Evolutionary conservation across 768 basidiomycete genomes (phyloP).

Genomic region (Imleria badia): DNA sequence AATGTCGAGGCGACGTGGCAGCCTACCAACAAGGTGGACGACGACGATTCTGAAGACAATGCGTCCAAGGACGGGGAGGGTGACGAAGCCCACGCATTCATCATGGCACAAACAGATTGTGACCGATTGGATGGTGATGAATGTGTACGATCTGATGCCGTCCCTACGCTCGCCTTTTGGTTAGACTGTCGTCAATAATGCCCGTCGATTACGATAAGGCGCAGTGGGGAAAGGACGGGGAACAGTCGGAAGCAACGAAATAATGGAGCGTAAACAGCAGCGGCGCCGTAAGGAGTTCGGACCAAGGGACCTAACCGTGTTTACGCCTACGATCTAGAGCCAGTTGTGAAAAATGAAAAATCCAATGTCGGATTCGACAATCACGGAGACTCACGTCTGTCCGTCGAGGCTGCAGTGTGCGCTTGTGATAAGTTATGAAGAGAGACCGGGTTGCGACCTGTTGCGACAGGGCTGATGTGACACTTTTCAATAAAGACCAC

Average conservation of each 20-base stretch:
- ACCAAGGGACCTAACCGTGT: background rate
- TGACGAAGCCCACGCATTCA: conserved; percentile 6
- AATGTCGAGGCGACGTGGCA: conserved; percentile 16
- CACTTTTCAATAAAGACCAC: background rate
- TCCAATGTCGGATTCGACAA: background rate
- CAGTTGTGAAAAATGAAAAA: background rate
- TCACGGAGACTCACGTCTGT: background rate
- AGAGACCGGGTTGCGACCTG: background rate
- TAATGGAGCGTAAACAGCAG: background rate
- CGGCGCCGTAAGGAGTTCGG: conserved; percentile 8
- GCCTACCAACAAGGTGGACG: conserved; percentile 19
- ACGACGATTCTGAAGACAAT: conserved; percentile 5
- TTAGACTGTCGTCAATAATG: background rate
- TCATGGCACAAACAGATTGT: conserved; percentile 10
- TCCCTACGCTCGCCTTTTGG: conserved; percentile 1
- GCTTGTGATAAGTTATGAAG: background rate
- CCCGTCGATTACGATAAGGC: conserved; percentile 23
- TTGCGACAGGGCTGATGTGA: conserved; percentile 8
- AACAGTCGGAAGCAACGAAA: background rate
- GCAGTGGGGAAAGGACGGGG: conserved; percentile 20
- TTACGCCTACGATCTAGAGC: background rate
- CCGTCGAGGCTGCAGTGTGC: background rate
- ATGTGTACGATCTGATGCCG: background rate
- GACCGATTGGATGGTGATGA: conserved; percentile 1
- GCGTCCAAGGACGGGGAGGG: conserved; percentile 5